A percentile compares a stretch with the other conserved stretches of the same genome.
These are phyloP conservation scores for Chalara sp. DNA, from an alignment of 2,329 filamentous ascomycete genomes.

Conservation along the genomic window DNA sequence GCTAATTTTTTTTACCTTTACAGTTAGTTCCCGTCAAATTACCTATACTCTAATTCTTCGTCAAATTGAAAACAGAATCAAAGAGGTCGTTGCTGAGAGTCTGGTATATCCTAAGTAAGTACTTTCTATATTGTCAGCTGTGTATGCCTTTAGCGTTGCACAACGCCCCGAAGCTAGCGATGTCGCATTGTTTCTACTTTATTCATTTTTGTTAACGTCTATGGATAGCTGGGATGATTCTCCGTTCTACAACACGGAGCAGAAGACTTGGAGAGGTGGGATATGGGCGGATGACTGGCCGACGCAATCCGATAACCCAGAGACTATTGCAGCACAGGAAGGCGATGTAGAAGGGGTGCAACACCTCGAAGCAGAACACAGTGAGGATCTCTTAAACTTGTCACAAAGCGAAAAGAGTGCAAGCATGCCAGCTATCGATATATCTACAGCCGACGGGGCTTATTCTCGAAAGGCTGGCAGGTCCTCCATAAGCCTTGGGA, in stretches of 20 bases:
- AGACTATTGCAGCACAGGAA: slow-evolving; percentile 34
- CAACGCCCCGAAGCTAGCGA: too few relatives aligned
- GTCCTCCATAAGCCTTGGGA: slow-evolving; percentile 18
- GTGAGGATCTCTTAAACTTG: slow-evolving; percentile 30
- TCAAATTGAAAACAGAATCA: slow-evolving; percentile 90
- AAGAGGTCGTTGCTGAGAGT: slow-evolving; percentile 89
- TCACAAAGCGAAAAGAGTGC: slow-evolving; percentile 50
- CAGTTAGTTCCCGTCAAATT: slow-evolving; percentile 85
- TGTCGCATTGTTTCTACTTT: too few relatives aligned
- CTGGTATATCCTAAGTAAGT: slow-evolving; percentile 69
- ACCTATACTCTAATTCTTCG: slow-evolving; percentile 88
- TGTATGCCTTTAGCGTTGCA: too few relatives aligned
- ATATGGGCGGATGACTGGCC: slow-evolving; percentile 60
- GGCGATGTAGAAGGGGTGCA: slow-evolving; percentile 39
- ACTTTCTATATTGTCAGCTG: too few relatives aligned
- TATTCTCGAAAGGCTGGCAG: slow-evolving; percentile 41
- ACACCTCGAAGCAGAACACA: slow-evolving; percentile 26
- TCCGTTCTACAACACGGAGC: slow-evolving; percentile 77
- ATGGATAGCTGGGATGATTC: slow-evolving; percentile 71
- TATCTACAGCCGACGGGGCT: slow-evolving; percentile 33
- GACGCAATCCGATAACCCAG: slow-evolving; percentile 26
- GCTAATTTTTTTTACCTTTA: too few relatives aligned
- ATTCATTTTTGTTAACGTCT: too few relatives aligned
- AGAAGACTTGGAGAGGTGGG: slow-evolving; percentile 76
- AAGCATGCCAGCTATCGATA: slow-evolving; percentile 39